Percentiles rank a stretch among this genome's conserved stretches.
These are phyloP conservation scores for Paragyromitra xinjiangensis DNA, from an alignment of 495 filamentous ascomycete species.

Conservation along the genomic window DNA sequence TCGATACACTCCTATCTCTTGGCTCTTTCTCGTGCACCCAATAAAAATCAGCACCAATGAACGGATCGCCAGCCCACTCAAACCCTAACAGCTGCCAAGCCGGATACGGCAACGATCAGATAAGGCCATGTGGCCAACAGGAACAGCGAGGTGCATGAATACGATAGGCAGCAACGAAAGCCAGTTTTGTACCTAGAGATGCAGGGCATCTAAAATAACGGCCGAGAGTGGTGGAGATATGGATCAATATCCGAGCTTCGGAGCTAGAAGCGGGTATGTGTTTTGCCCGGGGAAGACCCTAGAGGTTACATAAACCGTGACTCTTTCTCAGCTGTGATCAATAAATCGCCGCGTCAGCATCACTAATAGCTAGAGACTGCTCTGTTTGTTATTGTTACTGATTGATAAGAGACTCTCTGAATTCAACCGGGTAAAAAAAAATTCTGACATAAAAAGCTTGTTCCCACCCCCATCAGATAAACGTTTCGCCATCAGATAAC, in stretches of 20 bases:
- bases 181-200: too few relatives aligned
- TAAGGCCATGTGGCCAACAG: not conserved
- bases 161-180: not conserved
- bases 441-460: constrained; percentile 11
- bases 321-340: too few relatives aligned
- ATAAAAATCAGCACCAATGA: too few relatives aligned
- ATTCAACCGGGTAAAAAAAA: not conserved
- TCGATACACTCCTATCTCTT: too few relatives aligned
- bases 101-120: constrained; percentile 39
- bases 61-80: not conserved
- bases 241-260: not conserved
- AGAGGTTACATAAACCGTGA: constrained; percentile 6
- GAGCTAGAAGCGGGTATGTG: not conserved
- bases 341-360: too few relatives aligned
- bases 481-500: constrained; percentile 42
- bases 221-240: constrained; percentile 26
- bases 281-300: not conserved
- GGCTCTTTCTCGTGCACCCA: too few relatives aligned
- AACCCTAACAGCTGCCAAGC: constrained; percentile 29
- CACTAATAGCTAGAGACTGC: too few relatives aligned
- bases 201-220: not conserved
- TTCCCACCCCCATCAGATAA: constrained; percentile 43
- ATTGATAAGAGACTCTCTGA: constrained; percentile 20
- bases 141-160: not conserved
- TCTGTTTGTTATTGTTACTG: not conserved